Evolutionary conservation across 768 basidiomycete genomes (phyloP).

Genomic region (Ephemerocybe angulata): DNA sequence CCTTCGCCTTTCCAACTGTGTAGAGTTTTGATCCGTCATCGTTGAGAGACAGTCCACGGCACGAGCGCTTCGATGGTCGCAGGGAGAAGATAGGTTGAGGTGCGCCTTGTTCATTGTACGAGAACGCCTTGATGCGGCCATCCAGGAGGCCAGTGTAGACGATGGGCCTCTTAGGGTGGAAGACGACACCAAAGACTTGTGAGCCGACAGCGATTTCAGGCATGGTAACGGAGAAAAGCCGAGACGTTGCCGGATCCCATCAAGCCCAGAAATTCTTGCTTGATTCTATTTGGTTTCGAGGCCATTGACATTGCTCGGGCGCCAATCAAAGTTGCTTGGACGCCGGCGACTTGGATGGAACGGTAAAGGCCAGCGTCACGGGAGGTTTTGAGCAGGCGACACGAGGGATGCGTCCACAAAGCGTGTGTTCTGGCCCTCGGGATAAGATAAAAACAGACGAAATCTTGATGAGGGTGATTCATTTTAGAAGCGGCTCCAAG

Average conservation of each 20-base stretch:
- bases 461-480: no score
- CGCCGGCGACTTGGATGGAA: neutral
- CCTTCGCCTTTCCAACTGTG: conserved; percentile 78
- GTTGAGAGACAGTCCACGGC: conserved; percentile 67
- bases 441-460: no score
- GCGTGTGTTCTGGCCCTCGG: no score
- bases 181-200: conserved; percentile 87
- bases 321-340: neutral
- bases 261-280: conserved; percentile 1
- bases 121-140: conserved; percentile 78
- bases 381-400: no score
- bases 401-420: no score
- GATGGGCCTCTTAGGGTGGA: conserved; percentile 71
- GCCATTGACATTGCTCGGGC: neutral
- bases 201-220: conserved; percentile 65
- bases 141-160: conserved; percentile 78
- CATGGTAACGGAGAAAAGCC: conserved; percentile 27
- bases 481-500: no score
- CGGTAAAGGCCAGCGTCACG: no score
- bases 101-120: conserved; percentile 69
- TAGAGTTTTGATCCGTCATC: conserved; percentile 68
- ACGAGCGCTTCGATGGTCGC: conserved; percentile 79
- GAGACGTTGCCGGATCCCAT: neutral
- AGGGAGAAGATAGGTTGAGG: conserved; percentile 55
- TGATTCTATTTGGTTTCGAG: neutral